A percentile compares a stretch with the other conserved stretches of the same genome.
phyloP scores from a whole-genome alignment of 108 stramenopile species.

The Cyclotella kingstonii region DNA sequence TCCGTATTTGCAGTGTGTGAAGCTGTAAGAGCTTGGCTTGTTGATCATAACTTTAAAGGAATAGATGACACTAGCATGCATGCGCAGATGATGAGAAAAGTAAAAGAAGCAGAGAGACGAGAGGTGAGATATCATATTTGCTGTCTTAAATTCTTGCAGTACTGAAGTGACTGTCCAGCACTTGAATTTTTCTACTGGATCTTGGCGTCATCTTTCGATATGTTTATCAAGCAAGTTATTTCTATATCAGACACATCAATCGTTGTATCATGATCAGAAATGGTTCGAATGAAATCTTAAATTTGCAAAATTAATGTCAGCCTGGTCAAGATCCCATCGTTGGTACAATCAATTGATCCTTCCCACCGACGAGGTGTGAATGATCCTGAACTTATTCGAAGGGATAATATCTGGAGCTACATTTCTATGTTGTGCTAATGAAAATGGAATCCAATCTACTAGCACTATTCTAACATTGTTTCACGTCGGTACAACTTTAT shows the following conservation, averaged over 20 bases:
- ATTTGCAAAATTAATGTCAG: conserved; percentile 21
- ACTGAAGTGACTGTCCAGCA: background rate
- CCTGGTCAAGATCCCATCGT: conserved; percentile 72
- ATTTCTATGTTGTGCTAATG: conserved; percentile 10
- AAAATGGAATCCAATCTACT: background rate
- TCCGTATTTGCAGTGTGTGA: conserved; percentile 82
- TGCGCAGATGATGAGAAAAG: conserved; percentile 83
- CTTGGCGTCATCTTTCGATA: background rate
- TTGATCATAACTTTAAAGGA: conserved; percentile 86
- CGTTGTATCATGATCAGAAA: conserved; percentile 12
- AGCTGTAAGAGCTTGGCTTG: conserved; percentile 76
- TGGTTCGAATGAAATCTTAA: background rate
- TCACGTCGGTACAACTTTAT: conserved; percentile 7
- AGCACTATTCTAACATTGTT: background rate
- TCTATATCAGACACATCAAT: conserved; percentile 3
- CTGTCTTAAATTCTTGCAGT: background rate
- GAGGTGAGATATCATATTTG: conserved; percentile 47
- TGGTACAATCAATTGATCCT: conserved; percentile 40
- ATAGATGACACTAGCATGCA: conserved; percentile 84
- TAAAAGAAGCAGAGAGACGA: conserved; percentile 62
- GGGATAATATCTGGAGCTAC: conserved; percentile 79
- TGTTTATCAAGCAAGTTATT: conserved; percentile 5
- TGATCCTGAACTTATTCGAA: conserved; percentile 35
- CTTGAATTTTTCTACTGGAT: background rate
- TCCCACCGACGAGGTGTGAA: conserved; percentile 75